Conservation (phyloP, 2,329 filamentous ascomycete genomes). For the Talaromyces sp. region DNA sequence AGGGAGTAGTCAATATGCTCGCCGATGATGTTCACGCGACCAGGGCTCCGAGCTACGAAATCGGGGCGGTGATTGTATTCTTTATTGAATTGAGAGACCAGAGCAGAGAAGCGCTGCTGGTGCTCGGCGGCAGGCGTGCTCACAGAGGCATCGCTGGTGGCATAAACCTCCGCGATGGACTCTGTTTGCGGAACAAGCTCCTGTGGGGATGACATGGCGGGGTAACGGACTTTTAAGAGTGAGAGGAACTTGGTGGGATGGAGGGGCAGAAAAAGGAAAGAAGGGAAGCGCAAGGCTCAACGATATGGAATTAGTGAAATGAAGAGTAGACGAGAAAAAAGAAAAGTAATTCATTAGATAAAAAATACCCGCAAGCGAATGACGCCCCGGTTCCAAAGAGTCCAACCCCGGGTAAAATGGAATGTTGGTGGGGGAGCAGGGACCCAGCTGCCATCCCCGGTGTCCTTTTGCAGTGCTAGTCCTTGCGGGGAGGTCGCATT, state of each 20-base stretch:
- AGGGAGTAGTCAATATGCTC: conserved; percentile 99
- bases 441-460: conserved; percentile 13
- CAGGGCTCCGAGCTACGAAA: conserved; percentile 87
- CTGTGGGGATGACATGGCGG: conserved; percentile 43
- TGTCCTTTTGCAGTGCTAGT: conserved; percentile 17
- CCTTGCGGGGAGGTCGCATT: conserved; percentile 16
- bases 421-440: conserved; percentile 12
- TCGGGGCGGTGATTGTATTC: conserved; percentile 71
- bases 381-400: conserved; percentile 9
- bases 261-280: conserved; percentile 5
- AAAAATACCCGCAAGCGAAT: conserved; percentile 4
- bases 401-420: conserved; percentile 17
- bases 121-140: conserved; percentile 68
- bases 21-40: conserved; percentile 96
- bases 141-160: conserved; percentile 74
- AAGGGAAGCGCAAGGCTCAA: background rate
- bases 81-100: conserved; percentile 71
- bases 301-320: background rate
- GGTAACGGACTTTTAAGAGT: conserved; percentile 17
- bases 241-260: background rate
- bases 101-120: conserved; percentile 71
- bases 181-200: conserved; percentile 71
- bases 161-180: conserved; percentile 81
- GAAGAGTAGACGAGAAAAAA: conserved; percentile 2
- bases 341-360: conserved; percentile 2